Evolutionary conservation across 345 rosid genomes (phyloP), one percentile per base, ranked within the genome.

Genomic region (Sonneratia caseolaris): DNA sequence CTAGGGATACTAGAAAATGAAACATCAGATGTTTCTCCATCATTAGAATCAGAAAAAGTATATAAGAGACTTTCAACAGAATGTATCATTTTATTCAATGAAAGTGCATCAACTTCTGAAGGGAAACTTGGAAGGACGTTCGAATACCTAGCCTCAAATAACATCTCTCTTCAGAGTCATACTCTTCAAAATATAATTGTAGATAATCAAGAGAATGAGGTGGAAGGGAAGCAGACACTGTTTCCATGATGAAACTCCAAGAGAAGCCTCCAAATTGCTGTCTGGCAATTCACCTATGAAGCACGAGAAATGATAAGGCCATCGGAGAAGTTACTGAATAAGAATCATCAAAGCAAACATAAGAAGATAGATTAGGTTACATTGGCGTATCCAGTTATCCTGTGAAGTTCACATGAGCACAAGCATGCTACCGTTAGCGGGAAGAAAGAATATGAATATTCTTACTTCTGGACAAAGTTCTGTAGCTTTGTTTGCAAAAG

Each of bases 271-370:
- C 19, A 0, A 3, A 37, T 21, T 42, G 61, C 7, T 61, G 21
- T 61, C 68, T 65, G 49, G 27, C 40, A 49, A 51, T 37, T 69
- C 79, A 64, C 69, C 72, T 62, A 53, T 62, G 69, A 64, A 68
- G 18, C 8, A 53, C 19, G 22, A 53, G 22, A 16, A 21, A n/a
- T 18, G 59, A 16, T 53, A 3, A 53, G 59, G 59, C 59, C 59
- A 8, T 19, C 2, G 24, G 19, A 53, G 22, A 53, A 21, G 9
- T 19, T 53, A 21, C 18, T 53, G n/a, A 45, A 53, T 53, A 5
- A 13, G 2, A 18, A 4, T 53, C 9, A 53, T 53, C 59, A 53
- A 5, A 53, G 59, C 1, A 18, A 18, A 53, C 51, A 47, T 13
- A 47, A 47, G 15, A 2, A 3, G 15, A 13, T 47, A 9, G 2